These are phyloP conservation scores for Paraconiothyrium sp. DNA, from an alignment of 2,329 filamentous ascomycete species.

Conservation along the genomic window DNA sequence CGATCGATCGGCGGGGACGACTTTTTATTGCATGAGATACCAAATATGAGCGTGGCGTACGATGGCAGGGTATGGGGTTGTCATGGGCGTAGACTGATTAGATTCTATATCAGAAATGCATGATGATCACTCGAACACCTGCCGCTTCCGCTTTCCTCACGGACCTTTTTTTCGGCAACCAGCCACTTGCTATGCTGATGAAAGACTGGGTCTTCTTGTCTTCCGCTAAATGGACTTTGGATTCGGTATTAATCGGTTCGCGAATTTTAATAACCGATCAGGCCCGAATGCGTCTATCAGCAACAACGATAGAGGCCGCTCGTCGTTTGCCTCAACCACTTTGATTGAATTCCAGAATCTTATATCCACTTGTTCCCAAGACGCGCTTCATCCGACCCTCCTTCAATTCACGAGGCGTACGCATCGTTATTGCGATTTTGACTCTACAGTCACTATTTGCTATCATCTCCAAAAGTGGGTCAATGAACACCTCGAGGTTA, in stretches of 20 bases:
- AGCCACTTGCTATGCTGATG: too few relatives aligned
- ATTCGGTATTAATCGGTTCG: too few relatives aligned
- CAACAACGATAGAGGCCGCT: too few relatives aligned
- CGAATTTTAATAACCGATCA: too few relatives aligned
- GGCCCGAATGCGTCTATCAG: not conserved
- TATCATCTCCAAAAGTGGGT: slow-evolving; percentile 12
- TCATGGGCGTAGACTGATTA: slow-evolving; percentile 15
- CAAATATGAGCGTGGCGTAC: slow-evolving; percentile 17
- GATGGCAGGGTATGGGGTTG: not conserved
- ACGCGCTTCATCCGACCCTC: not conserved
- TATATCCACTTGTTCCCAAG: not conserved
- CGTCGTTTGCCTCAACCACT: not conserved
- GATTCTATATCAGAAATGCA: slow-evolving; percentile 22
- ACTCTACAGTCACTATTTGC: not conserved
- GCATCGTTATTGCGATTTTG: slow-evolving; percentile 5
- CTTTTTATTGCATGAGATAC: slow-evolving; percentile 27
- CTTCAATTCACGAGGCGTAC: not conserved
- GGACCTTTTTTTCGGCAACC: too few relatives aligned
- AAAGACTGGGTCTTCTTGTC: too few relatives aligned
- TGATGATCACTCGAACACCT: slow-evolving; percentile 10
- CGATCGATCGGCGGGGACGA: slow-evolving; percentile 6
- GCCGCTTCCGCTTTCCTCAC: too few relatives aligned
- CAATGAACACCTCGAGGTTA: slow-evolving; percentile 9
- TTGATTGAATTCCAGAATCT: slow-evolving; percentile 1
- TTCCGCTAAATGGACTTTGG: too few relatives aligned